These are phyloP conservation scores for Phaeosphaeriaceae sp. DNA, from an alignment of 2,329 filamentous ascomycete genomes.

Conservation along the genomic window DNA sequence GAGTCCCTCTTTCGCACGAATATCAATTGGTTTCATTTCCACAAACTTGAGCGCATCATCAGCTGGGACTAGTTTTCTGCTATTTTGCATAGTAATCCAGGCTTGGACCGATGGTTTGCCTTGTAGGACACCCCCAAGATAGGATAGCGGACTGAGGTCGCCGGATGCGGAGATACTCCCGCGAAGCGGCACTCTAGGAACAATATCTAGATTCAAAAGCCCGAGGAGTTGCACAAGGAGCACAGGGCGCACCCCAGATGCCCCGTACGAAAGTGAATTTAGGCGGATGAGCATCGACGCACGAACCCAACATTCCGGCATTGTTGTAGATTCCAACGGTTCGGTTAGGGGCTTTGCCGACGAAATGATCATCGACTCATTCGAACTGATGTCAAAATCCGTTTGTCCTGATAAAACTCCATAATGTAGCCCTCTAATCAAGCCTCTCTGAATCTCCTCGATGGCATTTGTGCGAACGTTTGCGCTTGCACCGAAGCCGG, in stretches of 20 bases:
- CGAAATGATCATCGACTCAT: no score
- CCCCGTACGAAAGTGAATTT: constrained; percentile 63
- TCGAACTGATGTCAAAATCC: no score
- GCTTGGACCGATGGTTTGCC: constrained; percentile 54
- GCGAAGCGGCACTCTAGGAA: constrained; percentile 61
- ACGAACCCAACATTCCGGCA: constrained; percentile 56
- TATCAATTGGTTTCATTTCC: constrained; percentile 17
- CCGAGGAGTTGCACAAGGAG: no score
- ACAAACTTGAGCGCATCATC: constrained; percentile 35
- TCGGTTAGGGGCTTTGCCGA: constrained; percentile 14
- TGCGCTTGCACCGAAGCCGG: constrained; percentile 6
- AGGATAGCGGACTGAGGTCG: constrained; percentile 63
- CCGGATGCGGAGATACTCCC: constrained; percentile 63
- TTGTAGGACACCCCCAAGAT: constrained; percentile 58
- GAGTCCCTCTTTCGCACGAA: constrained; percentile 58
- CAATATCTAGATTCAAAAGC: constrained; percentile 45
- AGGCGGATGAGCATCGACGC: constrained; percentile 62
- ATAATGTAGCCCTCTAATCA: no score
- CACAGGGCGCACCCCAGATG: constrained; percentile 66
- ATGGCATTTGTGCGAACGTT: constrained; percentile 3
- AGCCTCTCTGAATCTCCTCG: constrained; percentile 10
- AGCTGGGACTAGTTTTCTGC: constrained; percentile 16
- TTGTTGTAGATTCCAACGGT: constrained; percentile 17
- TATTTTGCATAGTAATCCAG: no score
- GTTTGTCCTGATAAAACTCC: no score